These are phyloP conservation scores for Komagataella phaffii DNA, from an alignment of 805 yeast genomes.

Conservation along the genomic window DNA sequence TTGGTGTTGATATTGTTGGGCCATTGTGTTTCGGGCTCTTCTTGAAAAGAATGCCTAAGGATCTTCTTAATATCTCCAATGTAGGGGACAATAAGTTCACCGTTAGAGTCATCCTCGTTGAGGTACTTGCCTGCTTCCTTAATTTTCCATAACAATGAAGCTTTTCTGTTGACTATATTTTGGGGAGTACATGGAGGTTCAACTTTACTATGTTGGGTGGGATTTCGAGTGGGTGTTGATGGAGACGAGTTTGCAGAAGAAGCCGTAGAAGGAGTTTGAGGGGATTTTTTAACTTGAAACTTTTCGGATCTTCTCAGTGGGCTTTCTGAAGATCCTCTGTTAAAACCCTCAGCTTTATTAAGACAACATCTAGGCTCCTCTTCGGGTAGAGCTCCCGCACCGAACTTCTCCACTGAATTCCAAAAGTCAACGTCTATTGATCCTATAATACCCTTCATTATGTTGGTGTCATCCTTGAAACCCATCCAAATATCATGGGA, in stretches of 20 bases:
- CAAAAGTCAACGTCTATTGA: neutral
- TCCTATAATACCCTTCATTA: slow-evolving; percentile 53
- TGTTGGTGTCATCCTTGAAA: slow-evolving; percentile 77
- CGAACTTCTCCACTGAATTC: neutral
- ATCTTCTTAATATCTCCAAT: neutral
- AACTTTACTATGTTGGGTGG: neutral
- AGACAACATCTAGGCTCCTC: neutral
- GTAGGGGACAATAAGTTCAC: neutral
- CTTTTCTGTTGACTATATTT: neutral
- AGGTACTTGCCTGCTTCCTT: neutral
- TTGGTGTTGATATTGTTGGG: neutral
- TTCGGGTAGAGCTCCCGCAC: neutral
- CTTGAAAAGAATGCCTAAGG: neutral
- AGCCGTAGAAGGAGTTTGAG: neutral
- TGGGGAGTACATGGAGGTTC: neutral
- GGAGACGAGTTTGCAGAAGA: neutral
- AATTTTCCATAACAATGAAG: neutral
- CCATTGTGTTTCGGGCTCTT: neutral
- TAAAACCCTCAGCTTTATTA: neutral
- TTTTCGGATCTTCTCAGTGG: neutral
- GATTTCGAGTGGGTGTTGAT: neutral
- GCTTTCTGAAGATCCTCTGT: neutral
- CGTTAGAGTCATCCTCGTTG: neutral
- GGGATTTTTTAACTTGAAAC: neutral
- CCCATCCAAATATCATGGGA: slow-evolving; percentile 26